Evolutionary conservation across 495 filamentous ascomycete genomes (phyloP).

Genomic region (Staphylotrichum longicolle): DNA sequence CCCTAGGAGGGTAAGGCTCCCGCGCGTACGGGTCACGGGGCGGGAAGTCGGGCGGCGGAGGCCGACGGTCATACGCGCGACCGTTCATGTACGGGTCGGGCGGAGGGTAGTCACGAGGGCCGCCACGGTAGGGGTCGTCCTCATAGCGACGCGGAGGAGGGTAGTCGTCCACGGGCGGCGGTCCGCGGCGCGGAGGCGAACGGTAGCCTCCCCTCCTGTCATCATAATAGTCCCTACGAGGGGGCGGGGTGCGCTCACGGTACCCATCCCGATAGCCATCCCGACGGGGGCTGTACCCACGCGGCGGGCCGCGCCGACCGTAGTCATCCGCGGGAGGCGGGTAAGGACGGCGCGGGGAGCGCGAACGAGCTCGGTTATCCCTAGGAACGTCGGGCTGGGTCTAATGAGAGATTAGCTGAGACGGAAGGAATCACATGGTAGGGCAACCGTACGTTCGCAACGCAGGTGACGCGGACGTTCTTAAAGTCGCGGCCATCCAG

Average conservation of each 20-base stretch:
- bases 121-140: conserved; percentile 56
- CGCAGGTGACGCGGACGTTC: conserved; percentile 74
- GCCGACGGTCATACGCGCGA: conserved; percentile 58
- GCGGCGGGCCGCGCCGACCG: conserved; percentile 72
- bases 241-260: conserved; percentile 73
- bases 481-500: conserved; percentile 91
- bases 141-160: conserved; percentile 61
- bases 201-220: conserved; percentile 68
- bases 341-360: conserved; percentile 60
- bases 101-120: conserved; percentile 55
- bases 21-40: conserved; percentile 53
- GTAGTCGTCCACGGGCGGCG: conserved; percentile 72
- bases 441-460: conserved; percentile 69
- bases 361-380: conserved; percentile 70
- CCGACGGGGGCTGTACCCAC: conserved; percentile 70
- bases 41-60: conserved; percentile 52
- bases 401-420: conserved; percentile 24
- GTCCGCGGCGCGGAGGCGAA: conserved; percentile 68
- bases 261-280: conserved; percentile 60
- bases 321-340: conserved; percentile 66
- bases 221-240: conserved; percentile 79
- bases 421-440: background rate
- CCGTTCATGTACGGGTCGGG: conserved; percentile 64
- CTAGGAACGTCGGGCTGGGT: conserved; percentile 64
- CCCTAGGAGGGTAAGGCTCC: conserved; percentile 46